Evolutionary conservation across 306 rosid species (phyloP).

Genomic region (Vicia villosa): DNA sequence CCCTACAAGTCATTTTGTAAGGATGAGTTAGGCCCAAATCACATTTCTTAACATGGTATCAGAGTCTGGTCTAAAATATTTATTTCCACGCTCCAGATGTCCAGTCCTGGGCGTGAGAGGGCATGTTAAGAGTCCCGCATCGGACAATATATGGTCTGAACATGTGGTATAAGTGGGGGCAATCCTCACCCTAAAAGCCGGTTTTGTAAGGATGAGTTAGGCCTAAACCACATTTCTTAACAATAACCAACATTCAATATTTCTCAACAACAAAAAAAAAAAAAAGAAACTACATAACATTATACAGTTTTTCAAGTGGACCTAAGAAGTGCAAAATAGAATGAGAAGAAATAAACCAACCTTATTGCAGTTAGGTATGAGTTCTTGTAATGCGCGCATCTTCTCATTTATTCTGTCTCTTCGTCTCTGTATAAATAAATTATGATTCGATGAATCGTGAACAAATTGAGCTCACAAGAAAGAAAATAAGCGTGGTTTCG

Average conservation of each 20-base stretch:
- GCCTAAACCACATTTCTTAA: too few relatives aligned
- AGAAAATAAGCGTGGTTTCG: conserved; percentile 3
- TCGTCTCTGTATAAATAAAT: conserved; percentile 65
- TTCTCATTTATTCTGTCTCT: conserved; percentile 97
- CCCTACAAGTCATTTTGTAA: too few relatives aligned
- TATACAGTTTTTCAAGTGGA: conserved; percentile 29
- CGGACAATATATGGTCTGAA: too few relatives aligned
- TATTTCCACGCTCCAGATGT: too few relatives aligned
- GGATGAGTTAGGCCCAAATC: too few relatives aligned
- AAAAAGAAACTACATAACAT: background rate
- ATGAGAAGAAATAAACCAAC: conserved; percentile 37
- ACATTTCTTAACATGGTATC: too few relatives aligned
- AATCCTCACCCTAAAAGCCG: too few relatives aligned
- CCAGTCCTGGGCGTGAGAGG: too few relatives aligned
- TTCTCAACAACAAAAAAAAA: background rate
- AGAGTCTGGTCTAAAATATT: too few relatives aligned
- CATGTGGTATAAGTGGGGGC: too few relatives aligned
- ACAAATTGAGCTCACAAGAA: conserved; percentile 29
- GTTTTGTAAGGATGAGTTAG: too few relatives aligned
- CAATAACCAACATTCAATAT: conserved; percentile 6
- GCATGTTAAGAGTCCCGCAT: too few relatives aligned
- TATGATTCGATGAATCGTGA: conserved; percentile 34
- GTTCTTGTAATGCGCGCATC: conserved; percentile 98
- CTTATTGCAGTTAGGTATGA: conserved; percentile 98
- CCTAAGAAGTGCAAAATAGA: conserved; percentile 20